Percentiles rank a stretch among this genome's conserved stretches.
These are phyloP conservation scores for Syzygium malaccense DNA, from an alignment of 441 rosid species.

Conservation along the genomic window DNA sequence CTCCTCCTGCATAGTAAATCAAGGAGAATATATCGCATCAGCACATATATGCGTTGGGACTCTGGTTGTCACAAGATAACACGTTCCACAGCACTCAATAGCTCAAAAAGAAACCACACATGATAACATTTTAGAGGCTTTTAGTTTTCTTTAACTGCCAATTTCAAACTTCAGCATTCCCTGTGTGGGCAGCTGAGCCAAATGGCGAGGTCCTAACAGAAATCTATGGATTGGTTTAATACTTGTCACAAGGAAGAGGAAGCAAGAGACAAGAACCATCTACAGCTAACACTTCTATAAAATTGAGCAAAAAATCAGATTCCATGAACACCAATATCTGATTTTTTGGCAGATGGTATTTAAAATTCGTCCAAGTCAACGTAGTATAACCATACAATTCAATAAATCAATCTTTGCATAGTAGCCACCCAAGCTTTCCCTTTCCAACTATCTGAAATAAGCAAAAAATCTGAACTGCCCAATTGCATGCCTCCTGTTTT, in stretches of 20 bases:
- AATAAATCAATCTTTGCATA: neutral
- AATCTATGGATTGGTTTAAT: neutral
- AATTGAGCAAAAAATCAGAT: neutral
- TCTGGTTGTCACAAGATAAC: neutral
- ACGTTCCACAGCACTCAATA: neutral
- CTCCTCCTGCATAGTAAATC: slow-evolving; percentile 45
- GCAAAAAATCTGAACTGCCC: neutral
- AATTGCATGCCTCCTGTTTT: neutral
- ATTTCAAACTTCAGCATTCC: neutral
- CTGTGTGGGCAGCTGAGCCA: neutral
- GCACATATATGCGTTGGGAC: neutral
- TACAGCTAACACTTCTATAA: neutral
- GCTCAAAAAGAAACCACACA: neutral
- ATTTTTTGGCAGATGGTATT: neutral
- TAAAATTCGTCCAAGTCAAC: neutral
- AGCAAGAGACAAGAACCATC: neutral
- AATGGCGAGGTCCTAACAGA: neutral
- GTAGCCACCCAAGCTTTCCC: neutral
- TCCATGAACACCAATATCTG: neutral
- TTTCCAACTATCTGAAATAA: neutral
- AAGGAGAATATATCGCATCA: neutral
- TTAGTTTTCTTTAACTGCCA: neutral
- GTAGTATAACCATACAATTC: neutral
- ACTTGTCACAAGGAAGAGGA: neutral
- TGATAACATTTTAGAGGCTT: neutral